Conservation (phyloP, 768 basidiomycete genomes). For the Nidularia sp. region DNA sequence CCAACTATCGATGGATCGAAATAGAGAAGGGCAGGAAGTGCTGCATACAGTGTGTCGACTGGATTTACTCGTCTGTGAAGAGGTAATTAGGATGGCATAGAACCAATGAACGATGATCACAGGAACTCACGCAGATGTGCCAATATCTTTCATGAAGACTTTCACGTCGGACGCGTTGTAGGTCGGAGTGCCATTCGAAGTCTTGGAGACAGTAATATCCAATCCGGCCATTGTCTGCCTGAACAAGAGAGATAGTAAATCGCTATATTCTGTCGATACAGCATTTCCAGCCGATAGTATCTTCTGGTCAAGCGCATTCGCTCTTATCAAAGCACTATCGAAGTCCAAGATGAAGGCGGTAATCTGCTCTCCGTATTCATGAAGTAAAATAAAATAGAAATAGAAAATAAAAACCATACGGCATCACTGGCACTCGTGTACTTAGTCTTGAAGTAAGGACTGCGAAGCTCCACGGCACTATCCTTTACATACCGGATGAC, state of each 20-base stretch:
- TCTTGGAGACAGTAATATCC: conserved; percentile 38
- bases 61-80: conserved; percentile 29
- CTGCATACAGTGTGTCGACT: conserved; percentile 40
- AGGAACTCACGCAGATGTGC: conserved; percentile 31
- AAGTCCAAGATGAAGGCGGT: conserved; percentile 36
- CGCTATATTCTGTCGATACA: conserved; percentile 33
- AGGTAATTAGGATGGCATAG: not conserved
- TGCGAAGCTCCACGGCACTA: conserved; percentile 19
- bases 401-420: conserved; percentile 14
- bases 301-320: conserved; percentile 32
- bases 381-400: no score
- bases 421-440: conserved; percentile 22
- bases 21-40: conserved; percentile 41
- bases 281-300: conserved; percentile 29
- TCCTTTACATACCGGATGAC: conserved; percentile 21
- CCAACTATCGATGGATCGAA: conserved; percentile 34
- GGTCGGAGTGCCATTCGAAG: conserved; percentile 12
- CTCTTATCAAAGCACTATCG: conserved; percentile 25
- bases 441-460: conserved; percentile 31
- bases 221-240: conserved; percentile 41
- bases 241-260: conserved; percentile 35
- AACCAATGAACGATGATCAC: not conserved
- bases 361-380: not conserved
- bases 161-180: conserved; percentile 37
- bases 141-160: conserved; percentile 45